Conservation (phyloP, 2,329 filamentous ascomycete species). For the Ramularia collo-cygni region DNA sequence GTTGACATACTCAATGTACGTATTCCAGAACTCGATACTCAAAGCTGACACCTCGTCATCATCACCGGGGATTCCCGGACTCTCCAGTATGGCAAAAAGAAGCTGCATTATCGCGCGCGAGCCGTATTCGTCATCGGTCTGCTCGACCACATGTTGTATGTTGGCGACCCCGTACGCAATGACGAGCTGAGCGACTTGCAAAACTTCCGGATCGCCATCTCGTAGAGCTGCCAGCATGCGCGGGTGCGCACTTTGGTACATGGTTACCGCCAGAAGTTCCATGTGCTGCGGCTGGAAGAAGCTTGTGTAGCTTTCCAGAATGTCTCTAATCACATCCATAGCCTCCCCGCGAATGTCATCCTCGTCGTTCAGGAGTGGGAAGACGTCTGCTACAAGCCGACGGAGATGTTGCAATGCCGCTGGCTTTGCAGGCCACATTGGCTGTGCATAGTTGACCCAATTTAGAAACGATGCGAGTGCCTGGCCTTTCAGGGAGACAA, state of each 20-base stretch:
- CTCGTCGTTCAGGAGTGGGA: constrained; percentile 54
- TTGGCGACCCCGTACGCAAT: constrained; percentile 63
- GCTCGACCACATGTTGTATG: constrained; percentile 52
- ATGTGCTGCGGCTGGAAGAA: constrained; percentile 58
- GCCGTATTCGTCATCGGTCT: constrained; percentile 40
- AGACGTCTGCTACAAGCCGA: constrained; percentile 52
- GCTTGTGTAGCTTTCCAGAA: constrained; percentile 57
- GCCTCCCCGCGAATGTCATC: constrained; percentile 54
- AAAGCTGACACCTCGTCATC: constrained; percentile 71
- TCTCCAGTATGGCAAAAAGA: constrained; percentile 60
- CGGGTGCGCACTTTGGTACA: constrained; percentile 43
- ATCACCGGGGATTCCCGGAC: constrained; percentile 59
- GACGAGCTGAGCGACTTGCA: constrained; percentile 58
- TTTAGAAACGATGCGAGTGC: constrained; percentile 38
- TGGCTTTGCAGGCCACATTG: constrained; percentile 51
- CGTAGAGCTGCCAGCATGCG: constrained; percentile 50
- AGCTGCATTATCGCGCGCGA: constrained; percentile 46
- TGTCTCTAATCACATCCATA: constrained; percentile 58
- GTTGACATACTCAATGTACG: constrained; percentile 60
- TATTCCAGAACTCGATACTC: constrained; percentile 74
- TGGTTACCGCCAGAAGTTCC: constrained; percentile 50
- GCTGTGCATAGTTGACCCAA: constrained; percentile 69
- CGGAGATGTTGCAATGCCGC: constrained; percentile 54
- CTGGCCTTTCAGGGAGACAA: constrained; percentile 16
- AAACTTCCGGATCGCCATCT: constrained; percentile 51